Evolutionary conservation across 192 early-diverging fungal species (phyloP).

Genomic region (Rhizophagus clarus): DNA sequence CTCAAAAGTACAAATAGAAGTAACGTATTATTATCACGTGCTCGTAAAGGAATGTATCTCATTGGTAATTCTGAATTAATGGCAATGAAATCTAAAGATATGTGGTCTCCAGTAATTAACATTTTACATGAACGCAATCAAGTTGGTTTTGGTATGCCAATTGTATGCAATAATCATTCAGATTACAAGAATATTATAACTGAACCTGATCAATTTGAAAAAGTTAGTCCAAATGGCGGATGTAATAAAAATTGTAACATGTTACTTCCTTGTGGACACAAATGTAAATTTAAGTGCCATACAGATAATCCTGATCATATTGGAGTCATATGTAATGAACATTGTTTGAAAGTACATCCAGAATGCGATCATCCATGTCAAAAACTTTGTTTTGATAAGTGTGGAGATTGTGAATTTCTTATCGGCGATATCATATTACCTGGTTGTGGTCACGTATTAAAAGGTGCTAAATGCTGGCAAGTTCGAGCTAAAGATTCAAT

Average conservation of each 20-base stretch:
- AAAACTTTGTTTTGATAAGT: conserved; percentile 31
- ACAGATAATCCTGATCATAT: conserved; percentile 38
- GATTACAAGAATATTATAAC: conserved; percentile 34
- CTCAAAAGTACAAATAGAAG: conserved; percentile 56
- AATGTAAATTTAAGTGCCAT: conserved; percentile 42
- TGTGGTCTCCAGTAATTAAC: conserved; percentile 49
- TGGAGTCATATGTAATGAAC: conserved; percentile 18
- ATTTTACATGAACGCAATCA: conserved; percentile 36
- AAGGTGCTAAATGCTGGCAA: neutral
- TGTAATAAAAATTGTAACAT: conserved; percentile 49
- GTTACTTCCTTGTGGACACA: conserved; percentile 56
- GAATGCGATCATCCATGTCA: conserved; percentile 24
- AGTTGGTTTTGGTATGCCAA: conserved; percentile 47
- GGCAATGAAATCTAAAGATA: conserved; percentile 12
- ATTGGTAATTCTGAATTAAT: conserved; percentile 52
- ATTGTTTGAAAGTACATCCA: neutral
- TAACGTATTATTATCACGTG: conserved; percentile 60
- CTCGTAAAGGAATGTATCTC: conserved; percentile 61
- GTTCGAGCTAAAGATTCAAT: conserved; percentile 7
- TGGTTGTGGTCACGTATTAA: neutral
- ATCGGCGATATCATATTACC: neutral
- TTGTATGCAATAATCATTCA: conserved; percentile 52
- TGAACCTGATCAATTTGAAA: conserved; percentile 33
- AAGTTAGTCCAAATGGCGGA: conserved; percentile 55
- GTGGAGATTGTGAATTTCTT: neutral